phyloP scores from a whole-genome alignment of 164 flowering plant species.

The Akebia trifoliata region DNA sequence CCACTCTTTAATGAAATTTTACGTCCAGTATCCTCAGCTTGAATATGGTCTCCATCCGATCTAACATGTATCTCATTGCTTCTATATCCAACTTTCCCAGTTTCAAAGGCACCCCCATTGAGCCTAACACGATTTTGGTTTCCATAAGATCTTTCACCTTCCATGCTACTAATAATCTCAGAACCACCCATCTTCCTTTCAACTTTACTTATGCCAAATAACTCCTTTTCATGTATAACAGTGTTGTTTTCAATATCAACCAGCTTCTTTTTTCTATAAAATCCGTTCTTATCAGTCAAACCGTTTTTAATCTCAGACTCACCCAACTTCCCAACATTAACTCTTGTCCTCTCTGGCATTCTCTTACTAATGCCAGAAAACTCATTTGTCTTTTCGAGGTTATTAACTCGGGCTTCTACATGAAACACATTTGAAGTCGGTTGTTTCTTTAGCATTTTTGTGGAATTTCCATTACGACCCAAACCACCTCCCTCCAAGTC shows the following conservation, averaged over 20 bases:
- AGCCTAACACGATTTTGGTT: slow-evolving; percentile 3
- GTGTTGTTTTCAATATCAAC: neutral
- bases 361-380: slow-evolving; percentile 1
- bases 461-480: neutral
- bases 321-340: neutral
- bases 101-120: neutral
- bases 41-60: neutral
- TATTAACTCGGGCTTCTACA: slow-evolving; percentile 1
- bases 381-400: neutral
- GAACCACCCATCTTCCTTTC: slow-evolving; percentile 1
- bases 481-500: slow-evolving; percentile 2
- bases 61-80: neutral
- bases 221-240: neutral
- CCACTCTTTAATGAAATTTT: neutral
- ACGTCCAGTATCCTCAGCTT: neutral
- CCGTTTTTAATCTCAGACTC: neutral
- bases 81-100: slow-evolving; percentile 1
- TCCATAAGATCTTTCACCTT: slow-evolving; percentile 3
- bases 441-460: slow-evolving; percentile 9
- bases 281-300: neutral
- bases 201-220: neutral
- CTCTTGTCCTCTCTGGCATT: neutral
- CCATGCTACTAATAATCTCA: neutral
- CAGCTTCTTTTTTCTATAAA: neutral
- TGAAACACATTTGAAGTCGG: neutral